A percentile compares a stretch with the other conserved stretches of the same genome.
These are phyloP conservation scores for Xylariaceae sp. DNA, from an alignment of 2,329 filamentous ascomycete species.

Conservation along the genomic window DNA sequence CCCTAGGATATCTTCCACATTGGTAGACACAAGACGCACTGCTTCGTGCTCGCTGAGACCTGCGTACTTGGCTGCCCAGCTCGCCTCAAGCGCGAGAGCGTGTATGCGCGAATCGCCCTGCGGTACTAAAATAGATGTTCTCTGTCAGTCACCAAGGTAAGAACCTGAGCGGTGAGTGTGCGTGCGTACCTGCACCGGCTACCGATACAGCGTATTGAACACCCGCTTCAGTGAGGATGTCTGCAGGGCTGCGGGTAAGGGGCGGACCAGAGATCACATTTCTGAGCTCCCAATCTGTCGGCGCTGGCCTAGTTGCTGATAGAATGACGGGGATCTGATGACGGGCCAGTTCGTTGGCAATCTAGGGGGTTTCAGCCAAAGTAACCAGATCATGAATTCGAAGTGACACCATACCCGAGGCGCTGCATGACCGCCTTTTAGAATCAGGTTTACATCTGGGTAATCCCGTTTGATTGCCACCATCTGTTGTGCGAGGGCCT, in stretches of 20 bases:
- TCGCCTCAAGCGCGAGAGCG: background rate
- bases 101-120: background rate
- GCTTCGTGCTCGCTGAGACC: background rate
- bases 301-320: background rate
- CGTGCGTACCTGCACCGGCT: background rate
- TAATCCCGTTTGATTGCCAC: background rate
- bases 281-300: background rate
- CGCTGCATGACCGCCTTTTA: background rate
- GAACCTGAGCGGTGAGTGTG: background rate
- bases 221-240: background rate
- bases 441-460: background rate
- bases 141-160: background rate
- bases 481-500: background rate
- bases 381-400: background rate
- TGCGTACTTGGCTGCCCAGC: constrained; percentile 2
- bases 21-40: background rate
- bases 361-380: background rate
- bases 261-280: background rate
- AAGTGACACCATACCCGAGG: background rate
- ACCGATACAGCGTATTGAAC: constrained; percentile 1
- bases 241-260: background rate
- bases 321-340: background rate
- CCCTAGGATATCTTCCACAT: background rate
- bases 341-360: background rate
- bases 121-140: background rate